phyloP scores from a whole-genome alignment of 225 moss, liverwort and hornwort genomes.

The Antitrichia curtipendula region DNA sequence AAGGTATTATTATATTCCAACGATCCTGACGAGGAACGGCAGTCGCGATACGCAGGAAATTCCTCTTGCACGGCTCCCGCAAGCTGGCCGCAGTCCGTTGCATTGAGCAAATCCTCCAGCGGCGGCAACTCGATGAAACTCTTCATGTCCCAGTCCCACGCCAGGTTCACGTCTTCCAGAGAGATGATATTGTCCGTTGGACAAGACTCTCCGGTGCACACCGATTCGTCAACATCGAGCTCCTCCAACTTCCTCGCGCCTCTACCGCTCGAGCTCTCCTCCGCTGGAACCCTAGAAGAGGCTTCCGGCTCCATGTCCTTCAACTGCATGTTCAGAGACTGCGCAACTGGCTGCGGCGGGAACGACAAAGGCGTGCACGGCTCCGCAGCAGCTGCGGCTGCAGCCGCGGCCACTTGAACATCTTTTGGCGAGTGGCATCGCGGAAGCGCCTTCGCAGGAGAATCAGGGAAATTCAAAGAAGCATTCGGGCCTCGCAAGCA shows the following conservation, averaged over 20 bases:
- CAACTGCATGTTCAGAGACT: conserved; percentile 20
- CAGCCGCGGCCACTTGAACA: conserved; percentile 22
- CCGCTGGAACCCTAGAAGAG: background rate
- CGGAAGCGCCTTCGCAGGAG: conserved; percentile 6
- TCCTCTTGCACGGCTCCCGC: background rate
- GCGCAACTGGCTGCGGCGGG: conserved; percentile 15
- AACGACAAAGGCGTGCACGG: conserved; percentile 27
- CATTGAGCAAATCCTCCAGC: conserved; percentile 3
- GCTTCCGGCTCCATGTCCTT: background rate
- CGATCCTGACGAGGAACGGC: conserved; percentile 3
- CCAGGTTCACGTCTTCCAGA: conserved; percentile 14
- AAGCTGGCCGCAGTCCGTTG: background rate
- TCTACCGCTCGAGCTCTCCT: conserved; percentile 1
- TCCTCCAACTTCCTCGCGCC: background rate
- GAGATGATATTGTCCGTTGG: background rate
- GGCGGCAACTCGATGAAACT: conserved; percentile 19
- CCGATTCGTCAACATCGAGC: background rate
- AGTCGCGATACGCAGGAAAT: background rate
- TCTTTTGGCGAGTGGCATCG: conserved; percentile 9
- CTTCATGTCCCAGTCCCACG: conserved; percentile 13
- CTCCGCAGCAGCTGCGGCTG: conserved; percentile 21
- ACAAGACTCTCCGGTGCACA: conserved; percentile 3
- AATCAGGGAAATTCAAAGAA: conserved; percentile 20
- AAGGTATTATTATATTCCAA: background rate
- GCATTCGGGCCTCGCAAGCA: conserved; percentile 33